Evolutionary conservation across 2,329 filamentous ascomycete genomes (phyloP), one percentile per base, ranked within the genome.

Genomic region (Ambrosiella beaveri): DNA sequence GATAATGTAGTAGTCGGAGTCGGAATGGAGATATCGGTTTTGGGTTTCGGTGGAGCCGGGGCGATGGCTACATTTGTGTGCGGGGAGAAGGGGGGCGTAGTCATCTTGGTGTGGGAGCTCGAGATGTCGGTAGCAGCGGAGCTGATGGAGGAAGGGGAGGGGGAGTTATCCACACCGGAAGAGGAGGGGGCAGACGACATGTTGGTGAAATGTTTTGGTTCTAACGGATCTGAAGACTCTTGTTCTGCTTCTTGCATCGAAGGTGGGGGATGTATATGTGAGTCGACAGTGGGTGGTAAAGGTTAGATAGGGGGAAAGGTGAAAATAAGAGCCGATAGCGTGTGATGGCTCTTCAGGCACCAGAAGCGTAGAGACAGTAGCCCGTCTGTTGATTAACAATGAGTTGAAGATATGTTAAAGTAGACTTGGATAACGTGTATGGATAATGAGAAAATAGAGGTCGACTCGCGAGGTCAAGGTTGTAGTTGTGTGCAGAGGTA

Each of bases 181-280:
- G 44, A 47, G n/a, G 44, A 47, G n/a, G 44, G 9, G 7, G 44
- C 44, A 8, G 44, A 40, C 9, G 38, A 35, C 38, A 44, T 44
- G 15, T 13, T 40, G 40, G 37, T 12, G 17, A 37, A 17, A 44
- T 40, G n/a, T 55, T 44, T 35, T 55, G 38, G 53, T 27, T 36
- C 38, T 40, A 44, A 35, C 53, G 53, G 38, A 17, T 55, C 38
- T 13, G 53, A 40, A 41, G 53, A 27, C n/a, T 55, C 53, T 55
- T 55, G 53, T 6, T 51, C 47, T 51, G 47, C 13, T 51, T 51
- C 47, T 35, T 51, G 47, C 47, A 51, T 51, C 19, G 47, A 51
- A 51, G 27, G 27, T 3, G 27, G 47, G 6, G 13, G 27, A 3
- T 12, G 15, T 27, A 51, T n/a, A 12, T 27, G 19, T 27, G 17